Conservation (phyloP, 169 alveolate species). For the Besnoitia besnoiti region DNA sequence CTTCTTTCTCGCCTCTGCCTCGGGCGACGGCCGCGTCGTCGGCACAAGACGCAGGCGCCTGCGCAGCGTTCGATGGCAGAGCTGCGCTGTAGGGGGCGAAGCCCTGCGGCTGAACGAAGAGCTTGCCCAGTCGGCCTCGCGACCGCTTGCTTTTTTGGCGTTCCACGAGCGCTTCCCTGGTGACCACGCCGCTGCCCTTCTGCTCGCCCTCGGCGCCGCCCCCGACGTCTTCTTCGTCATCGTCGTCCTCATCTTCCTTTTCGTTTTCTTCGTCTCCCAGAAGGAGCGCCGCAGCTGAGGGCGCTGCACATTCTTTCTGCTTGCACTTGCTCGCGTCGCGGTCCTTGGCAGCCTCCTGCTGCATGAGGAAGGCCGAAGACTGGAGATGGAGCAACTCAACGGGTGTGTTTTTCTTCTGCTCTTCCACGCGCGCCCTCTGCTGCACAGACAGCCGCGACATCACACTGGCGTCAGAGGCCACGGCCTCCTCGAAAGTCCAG, state of each 20-base stretch:
- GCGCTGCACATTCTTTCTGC: neutral
- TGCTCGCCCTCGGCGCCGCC: neutral
- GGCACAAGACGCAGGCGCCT: neutral
- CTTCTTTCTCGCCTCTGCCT: neutral
- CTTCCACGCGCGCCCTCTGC: neutral
- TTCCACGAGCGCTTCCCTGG: neutral
- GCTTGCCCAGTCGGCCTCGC: neutral
- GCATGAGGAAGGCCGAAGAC: neutral
- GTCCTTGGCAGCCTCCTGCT: neutral
- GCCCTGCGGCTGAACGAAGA: neutral
- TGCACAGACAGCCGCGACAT: neutral
- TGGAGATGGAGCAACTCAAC: conserved; percentile 8
- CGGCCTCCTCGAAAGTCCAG: conserved; percentile 20
- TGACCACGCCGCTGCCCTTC: neutral
- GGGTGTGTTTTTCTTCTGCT: neutral
- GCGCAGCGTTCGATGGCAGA: conserved; percentile 4
- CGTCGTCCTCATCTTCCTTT: neutral
- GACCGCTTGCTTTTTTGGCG: neutral
- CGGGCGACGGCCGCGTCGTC: neutral
- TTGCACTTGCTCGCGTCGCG: neutral
- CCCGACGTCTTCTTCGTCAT: neutral
- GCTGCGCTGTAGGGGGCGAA: neutral
- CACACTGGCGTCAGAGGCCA: neutral
- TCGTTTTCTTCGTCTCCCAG: neutral
- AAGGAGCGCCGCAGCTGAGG: conserved; percentile 5